Percentiles rank a stretch among this genome's conserved stretches.
phyloP scores from a whole-genome alignment of 148 eudicot genomes.

The Salicornia ramosissima region DNA sequence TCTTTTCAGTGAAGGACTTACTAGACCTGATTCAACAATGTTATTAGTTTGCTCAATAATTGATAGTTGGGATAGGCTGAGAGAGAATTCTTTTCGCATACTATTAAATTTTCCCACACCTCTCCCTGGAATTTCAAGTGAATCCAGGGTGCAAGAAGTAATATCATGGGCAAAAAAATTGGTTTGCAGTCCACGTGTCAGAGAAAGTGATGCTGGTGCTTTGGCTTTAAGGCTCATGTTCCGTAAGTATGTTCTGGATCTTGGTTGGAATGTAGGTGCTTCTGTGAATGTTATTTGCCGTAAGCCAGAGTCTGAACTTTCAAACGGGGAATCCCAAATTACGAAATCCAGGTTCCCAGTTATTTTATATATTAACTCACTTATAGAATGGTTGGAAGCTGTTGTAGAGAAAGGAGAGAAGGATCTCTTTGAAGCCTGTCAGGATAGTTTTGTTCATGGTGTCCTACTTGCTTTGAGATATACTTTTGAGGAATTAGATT shows the following conservation, averaged over 20 bases:
- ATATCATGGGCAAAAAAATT: conserved; percentile 80
- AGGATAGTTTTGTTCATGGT: conserved; percentile 92
- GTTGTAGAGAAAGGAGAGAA: conserved; percentile 78
- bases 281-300: conserved; percentile 42
- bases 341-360: conserved; percentile 37
- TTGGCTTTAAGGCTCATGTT: conserved; percentile 74
- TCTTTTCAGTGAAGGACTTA: conserved; percentile 63
- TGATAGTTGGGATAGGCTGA: conserved; percentile 98
- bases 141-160: conserved; percentile 48
- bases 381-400: conserved; percentile 71
- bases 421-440: conserved; percentile 84
- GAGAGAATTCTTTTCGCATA: conserved; percentile 79
- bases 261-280: conserved; percentile 64
- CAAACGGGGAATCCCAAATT: conserved; percentile 35
- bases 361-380: conserved; percentile 61
- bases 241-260: conserved; percentile 79
- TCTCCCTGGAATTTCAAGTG: conserved; percentile 71
- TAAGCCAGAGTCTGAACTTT: conserved; percentile 24
- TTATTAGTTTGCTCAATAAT: conserved; percentile 83
- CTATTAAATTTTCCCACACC: conserved; percentile 78
- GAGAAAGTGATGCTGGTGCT: conserved; percentile 99
- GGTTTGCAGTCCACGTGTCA: conserved; percentile 93
- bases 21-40: conserved; percentile 75
- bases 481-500: conserved; percentile 92
- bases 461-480: conserved; percentile 85